Conservation (phyloP, 2,329 filamentous ascomycete genomes). For the Colletotrichum plurivorum region DNA sequence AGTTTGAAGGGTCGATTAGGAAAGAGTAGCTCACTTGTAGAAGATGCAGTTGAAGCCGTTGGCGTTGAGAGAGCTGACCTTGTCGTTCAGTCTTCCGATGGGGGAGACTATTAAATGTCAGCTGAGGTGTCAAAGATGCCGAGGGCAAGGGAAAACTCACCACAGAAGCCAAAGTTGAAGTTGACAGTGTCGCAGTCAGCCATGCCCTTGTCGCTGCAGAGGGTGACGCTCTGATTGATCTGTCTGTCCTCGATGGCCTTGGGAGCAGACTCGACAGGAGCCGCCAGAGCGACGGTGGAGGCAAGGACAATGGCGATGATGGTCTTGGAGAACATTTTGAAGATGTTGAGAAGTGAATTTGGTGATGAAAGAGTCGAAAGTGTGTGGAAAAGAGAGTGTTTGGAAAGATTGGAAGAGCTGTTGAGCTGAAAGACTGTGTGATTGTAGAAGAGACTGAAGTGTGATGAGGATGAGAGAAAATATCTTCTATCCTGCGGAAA, state of each 20-base stretch:
- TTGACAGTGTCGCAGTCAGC: slow-evolving; percentile 30
- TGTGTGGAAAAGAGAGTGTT: neutral
- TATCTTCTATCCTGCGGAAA: neutral
- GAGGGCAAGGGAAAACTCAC: too few species aligned
- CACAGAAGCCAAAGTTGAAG: slow-evolving; percentile 35
- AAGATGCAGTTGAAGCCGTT: slow-evolving; percentile 34
- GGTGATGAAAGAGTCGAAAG: neutral
- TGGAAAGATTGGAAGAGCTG: slow-evolving; percentile 15
- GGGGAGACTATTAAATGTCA: neutral
- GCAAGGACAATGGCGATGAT: slow-evolving; percentile 31
- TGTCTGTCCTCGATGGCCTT: slow-evolving; percentile 17
- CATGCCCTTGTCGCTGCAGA: slow-evolving; percentile 31
- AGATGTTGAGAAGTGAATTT: neutral
- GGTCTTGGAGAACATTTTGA: slow-evolving; percentile 34
- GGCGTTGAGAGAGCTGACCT: slow-evolving; percentile 33
- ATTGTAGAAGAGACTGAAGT: slow-evolving; percentile 2
- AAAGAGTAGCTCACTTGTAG: slow-evolving; percentile 14
- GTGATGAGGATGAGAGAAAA: slow-evolving; percentile 7
- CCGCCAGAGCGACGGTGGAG: slow-evolving; percentile 23
- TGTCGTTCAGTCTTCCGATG: slow-evolving; percentile 30
- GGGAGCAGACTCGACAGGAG: slow-evolving; percentile 15
- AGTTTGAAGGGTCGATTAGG: neutral
- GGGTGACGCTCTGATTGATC: slow-evolving; percentile 24
- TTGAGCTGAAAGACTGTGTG: slow-evolving; percentile 9
- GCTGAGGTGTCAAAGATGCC: too few species aligned